Evolutionary conservation across 1,284 basidiomycete genomes (phyloP).

Genomic region (Rugosomyces carneus): DNA sequence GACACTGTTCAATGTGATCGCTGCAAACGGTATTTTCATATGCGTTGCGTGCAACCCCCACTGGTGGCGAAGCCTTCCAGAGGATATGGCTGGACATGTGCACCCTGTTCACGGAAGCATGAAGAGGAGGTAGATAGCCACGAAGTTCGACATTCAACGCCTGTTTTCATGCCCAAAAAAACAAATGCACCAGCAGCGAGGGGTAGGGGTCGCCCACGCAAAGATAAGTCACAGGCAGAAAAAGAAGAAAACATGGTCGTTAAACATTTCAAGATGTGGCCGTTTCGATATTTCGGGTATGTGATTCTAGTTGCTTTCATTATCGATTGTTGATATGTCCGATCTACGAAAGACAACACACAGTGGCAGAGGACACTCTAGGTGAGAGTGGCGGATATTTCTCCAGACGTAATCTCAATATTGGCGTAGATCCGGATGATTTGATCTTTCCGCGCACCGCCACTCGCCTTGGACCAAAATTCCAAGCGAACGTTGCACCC

Average conservation of each 20-base stretch:
- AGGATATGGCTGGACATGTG: constrained; percentile 98
- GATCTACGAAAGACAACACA: constrained; percentile 61
- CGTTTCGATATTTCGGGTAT: constrained; percentile 94
- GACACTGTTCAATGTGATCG: constrained; percentile 92
- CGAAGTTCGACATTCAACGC: constrained; percentile 51
- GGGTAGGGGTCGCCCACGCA: constrained; percentile 66
- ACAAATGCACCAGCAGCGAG: constrained; percentile 60
- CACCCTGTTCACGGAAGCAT: constrained; percentile 83
- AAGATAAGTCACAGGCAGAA: constrained; percentile 61
- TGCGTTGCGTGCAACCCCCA: constrained; percentile 90
- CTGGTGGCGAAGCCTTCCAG: constrained; percentile 93
- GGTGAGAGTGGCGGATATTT: constrained; percentile 40
- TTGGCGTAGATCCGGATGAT: constrained; percentile 77
- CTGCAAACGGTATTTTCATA: constrained; percentile 94
- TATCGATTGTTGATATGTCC: constrained; percentile 8
- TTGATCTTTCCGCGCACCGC: constrained; percentile 90
- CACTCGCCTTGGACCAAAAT: constrained; percentile 83
- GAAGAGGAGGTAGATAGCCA: constrained; percentile 83
- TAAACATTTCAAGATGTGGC: constrained; percentile 90
- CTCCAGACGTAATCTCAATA: constrained; percentile 8
- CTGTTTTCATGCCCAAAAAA: constrained; percentile 38
- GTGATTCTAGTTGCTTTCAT: constrained; percentile 20
- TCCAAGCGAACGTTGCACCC: constrained; percentile 62
- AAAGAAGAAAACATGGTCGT: constrained; percentile 73
- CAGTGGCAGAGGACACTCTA: constrained; percentile 86